These are phyloP conservation scores for Friedmanniomyces endolithicus DNA, from an alignment of 495 filamentous ascomycete species.

Conservation along the genomic window DNA sequence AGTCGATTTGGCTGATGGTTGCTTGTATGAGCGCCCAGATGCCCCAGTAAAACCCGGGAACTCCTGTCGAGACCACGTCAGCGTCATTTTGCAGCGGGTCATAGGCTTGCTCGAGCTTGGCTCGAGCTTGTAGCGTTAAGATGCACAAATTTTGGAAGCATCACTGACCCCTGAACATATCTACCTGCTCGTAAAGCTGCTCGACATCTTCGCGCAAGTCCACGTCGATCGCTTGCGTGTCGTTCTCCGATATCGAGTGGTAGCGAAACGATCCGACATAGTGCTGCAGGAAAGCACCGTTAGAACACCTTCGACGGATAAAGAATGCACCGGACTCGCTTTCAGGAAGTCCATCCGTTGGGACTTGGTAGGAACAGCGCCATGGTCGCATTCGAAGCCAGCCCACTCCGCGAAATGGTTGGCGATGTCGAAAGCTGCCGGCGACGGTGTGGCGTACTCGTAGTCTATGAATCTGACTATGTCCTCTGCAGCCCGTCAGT, in stretches of 20 bases:
- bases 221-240: conserved; percentile 43
- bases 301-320: neutral
- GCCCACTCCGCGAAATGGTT: conserved; percentile 99
- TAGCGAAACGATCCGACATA: conserved; percentile 54
- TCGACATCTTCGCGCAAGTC: conserved; percentile 4
- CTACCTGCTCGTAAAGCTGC: neutral
- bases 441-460: conserved; percentile 78
- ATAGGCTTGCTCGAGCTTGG: too few relatives aligned
- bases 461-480: conserved; percentile 91
- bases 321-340: conserved; percentile 23
- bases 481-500: too few relatives aligned
- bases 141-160: too few relatives aligned
- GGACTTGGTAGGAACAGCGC: conserved; percentile 62
- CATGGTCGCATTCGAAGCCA: conserved; percentile 88
- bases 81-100: conserved; percentile 6
- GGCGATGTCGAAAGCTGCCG: conserved; percentile 95
- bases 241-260: conserved; percentile 27
- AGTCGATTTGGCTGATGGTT: conserved; percentile 88
- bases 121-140: too few relatives aligned
- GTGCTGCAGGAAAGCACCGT: conserved; percentile 21
- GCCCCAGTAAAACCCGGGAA: conserved; percentile 87
- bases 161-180: neutral
- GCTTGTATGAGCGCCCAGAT: conserved; percentile 96
- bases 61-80: conserved; percentile 60
- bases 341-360: conserved; percentile 71